These are phyloP conservation scores for Verticillium nonalfalfae DNA, from an alignment of 2,329 filamentous ascomycete genomes.

Conservation along the genomic window DNA sequence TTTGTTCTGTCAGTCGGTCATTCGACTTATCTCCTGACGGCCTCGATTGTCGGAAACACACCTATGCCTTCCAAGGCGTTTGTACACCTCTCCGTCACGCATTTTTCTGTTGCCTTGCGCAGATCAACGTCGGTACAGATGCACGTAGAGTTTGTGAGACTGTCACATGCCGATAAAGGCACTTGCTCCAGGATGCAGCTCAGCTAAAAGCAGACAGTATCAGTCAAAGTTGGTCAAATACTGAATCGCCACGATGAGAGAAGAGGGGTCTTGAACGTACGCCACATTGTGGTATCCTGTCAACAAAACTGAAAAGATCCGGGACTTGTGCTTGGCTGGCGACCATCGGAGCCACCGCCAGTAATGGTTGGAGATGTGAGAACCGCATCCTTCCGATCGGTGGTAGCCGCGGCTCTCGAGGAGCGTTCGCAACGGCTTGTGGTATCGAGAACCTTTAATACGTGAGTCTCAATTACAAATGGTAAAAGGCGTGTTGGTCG, in stretches of 20 bases:
- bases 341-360: background rate
- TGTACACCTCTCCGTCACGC: conserved; percentile 17
- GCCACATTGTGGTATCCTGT: conserved; percentile 13
- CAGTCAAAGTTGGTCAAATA: background rate
- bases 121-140: conserved; percentile 18
- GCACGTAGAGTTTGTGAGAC: conserved; percentile 17
- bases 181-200: conserved; percentile 15
- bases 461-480: background rate
- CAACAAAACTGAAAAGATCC: conserved; percentile 9
- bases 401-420: background rate
- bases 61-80: conserved; percentile 17
- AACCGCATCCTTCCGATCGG: background rate
- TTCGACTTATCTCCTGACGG: background rate
- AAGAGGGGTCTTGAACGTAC: conserved; percentile 7
- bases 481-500: background rate
- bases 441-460: background rate
- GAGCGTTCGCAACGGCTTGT: background rate
- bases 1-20: conserved; percentile 7
- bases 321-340: background rate
- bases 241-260: background rate
- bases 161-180: conserved; percentile 16
- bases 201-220: conserved; percentile 9
- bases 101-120: conserved; percentile 12
- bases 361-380: background rate
- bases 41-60: conserved; percentile 6